These are phyloP conservation scores for Clohesyomyces aquaticus DNA, from an alignment of 495 filamentous ascomycete genomes.

Conservation along the genomic window DNA sequence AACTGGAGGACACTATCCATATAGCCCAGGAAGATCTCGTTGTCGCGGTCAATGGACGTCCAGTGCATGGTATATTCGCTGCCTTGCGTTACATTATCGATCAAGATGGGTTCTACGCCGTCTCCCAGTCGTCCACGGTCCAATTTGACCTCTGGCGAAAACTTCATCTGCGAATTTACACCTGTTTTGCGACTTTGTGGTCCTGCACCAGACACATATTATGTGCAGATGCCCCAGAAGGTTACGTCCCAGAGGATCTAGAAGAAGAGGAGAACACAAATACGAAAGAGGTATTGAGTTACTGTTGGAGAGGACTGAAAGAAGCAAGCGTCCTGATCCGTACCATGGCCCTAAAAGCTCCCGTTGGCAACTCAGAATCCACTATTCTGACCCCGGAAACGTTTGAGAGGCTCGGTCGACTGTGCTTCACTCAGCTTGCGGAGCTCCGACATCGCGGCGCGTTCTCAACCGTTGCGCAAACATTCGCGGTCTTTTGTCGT, in stretches of 20 bases:
- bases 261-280: conserved; percentile 68
- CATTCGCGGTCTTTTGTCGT: conserved; percentile 77
- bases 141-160: conserved; percentile 27
- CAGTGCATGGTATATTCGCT: conserved; percentile 54
- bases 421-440: conserved; percentile 79
- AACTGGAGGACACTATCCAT: conserved; percentile 40
- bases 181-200: conserved; percentile 70
- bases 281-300: conserved; percentile 87
- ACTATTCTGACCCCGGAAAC: conserved; percentile 38
- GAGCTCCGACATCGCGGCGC: conserved; percentile 88
- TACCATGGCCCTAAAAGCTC: conserved; percentile 54
- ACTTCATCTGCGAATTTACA: conserved; percentile 60
- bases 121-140: conserved; percentile 26
- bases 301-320: conserved; percentile 88
- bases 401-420: conserved; percentile 63
- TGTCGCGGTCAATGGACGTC: conserved; percentile 41
- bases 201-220: conserved; percentile 70
- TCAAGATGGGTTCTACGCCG: conserved; percentile 38
- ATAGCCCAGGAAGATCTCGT: conserved; percentile 38
- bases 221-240: conserved; percentile 91
- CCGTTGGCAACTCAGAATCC: conserved; percentile 3
- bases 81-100: conserved; percentile 49
- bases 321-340: conserved; percentile 76
- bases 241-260: conserved; percentile 73
- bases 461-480: conserved; percentile 89